Evolutionary conservation across 352 stramenopile genomes (phyloP).

Genomic region (Phytophthora uliginosa): DNA sequence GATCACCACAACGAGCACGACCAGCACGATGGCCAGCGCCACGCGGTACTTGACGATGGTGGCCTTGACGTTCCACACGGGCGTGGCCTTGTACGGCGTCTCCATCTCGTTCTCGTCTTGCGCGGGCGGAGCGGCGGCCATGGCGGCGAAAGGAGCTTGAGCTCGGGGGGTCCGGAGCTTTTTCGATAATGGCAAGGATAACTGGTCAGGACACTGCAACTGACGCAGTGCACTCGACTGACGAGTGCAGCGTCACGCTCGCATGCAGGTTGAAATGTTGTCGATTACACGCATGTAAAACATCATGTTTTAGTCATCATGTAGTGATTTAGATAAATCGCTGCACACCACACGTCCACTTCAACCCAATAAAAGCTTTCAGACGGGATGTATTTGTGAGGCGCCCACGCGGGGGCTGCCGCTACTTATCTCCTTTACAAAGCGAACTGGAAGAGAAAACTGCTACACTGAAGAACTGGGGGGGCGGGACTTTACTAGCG

Average conservation of each 20-base stretch:
- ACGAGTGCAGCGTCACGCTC: slow-evolving; percentile 17
- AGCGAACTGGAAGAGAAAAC: slow-evolving; percentile 8
- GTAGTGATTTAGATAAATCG: not conserved
- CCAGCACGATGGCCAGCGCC: slow-evolving; percentile 31
- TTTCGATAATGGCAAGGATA: slow-evolving; percentile 12
- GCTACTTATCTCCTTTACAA: slow-evolving; percentile 28
- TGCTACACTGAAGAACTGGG: slow-evolving; percentile 24
- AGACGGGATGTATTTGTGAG: slow-evolving; percentile 27
- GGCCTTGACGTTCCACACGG: slow-evolving; percentile 43
- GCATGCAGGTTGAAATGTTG: slow-evolving; percentile 20
- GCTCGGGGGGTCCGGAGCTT: not conserved
- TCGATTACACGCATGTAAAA: slow-evolving; percentile 5
- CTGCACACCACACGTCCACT: slow-evolving; percentile 2
- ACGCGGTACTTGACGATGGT: slow-evolving; percentile 47
- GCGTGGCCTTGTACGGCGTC: slow-evolving; percentile 42
- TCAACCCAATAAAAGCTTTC: slow-evolving; percentile 14
- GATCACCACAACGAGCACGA: slow-evolving; percentile 35
- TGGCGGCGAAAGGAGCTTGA: not conserved
- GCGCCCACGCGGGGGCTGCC: not conserved
- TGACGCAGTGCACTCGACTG: not conserved
- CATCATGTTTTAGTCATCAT: not conserved
- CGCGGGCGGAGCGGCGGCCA: slow-evolving; percentile 2
- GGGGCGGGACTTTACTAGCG: slow-evolving; percentile 12
- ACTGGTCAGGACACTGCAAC: not conserved
- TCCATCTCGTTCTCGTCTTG: slow-evolving; percentile 26